Conservation (phyloP, 208 protist species). For the Histomonas meleagridis region DNA sequence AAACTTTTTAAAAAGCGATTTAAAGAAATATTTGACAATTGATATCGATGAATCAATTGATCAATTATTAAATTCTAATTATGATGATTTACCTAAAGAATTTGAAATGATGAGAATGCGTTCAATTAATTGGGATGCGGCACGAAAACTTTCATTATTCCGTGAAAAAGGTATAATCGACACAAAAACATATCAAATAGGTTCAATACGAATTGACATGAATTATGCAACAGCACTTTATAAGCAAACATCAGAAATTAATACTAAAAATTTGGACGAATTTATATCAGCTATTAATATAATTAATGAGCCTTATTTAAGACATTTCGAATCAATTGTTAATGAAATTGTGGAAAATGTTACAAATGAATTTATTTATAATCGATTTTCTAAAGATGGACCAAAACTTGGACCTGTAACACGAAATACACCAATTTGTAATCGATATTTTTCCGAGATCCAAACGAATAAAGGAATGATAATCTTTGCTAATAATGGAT, state of each 20-base stretch:
- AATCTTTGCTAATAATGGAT: background rate
- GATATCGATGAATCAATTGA: background rate
- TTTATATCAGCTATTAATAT: background rate
- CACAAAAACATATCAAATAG: background rate
- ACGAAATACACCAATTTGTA: background rate
- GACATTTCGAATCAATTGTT: background rate
- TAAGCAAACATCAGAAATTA: too few relatives aligned
- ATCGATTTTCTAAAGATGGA: background rate
- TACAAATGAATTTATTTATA: background rate
- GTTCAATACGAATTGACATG: background rate
- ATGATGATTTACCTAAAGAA: background rate
- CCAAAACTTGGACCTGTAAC: background rate
- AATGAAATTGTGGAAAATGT: background rate
- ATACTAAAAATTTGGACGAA: background rate
- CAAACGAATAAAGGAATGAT: background rate
- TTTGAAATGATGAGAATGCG: slow-evolving; percentile 12
- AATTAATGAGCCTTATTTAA: background rate
- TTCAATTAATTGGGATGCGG: background rate
- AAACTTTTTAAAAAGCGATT: background rate
- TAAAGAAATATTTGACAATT: background rate
- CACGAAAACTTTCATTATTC: background rate
- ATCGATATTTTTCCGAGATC: background rate
- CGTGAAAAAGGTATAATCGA: background rate
- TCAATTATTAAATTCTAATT: background rate
- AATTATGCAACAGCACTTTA: background rate